These are phyloP conservation scores for Cryptococcus deneoformans DNA, from an alignment of 1,284 basidiomycete genomes.

Conservation along the genomic window DNA sequence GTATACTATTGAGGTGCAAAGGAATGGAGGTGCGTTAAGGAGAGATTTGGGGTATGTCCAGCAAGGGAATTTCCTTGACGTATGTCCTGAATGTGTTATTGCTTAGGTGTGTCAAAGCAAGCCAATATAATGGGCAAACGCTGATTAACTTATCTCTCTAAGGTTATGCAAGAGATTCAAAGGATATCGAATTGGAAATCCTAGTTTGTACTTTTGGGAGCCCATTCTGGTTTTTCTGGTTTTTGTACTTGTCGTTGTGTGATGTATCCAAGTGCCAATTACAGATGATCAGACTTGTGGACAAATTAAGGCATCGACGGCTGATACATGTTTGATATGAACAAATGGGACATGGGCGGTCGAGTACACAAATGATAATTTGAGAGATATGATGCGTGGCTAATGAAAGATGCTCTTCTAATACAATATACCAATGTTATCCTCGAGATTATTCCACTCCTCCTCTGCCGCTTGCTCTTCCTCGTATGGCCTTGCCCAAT, in stretches of 20 bases:
- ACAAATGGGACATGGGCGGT: no score
- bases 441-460: conserved; percentile 19
- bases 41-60: conserved; percentile 19
- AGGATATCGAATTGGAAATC: not conserved
- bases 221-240: no score
- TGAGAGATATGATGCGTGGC: no score
- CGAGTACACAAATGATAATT: no score
- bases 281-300: no score
- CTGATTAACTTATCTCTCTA: not conserved
- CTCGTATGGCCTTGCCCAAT: conserved; percentile 23
- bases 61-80: conserved; percentile 30
- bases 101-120: conserved; percentile 4
- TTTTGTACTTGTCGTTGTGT: no score
- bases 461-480: conserved; percentile 23
- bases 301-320: no score
- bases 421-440: not conserved
- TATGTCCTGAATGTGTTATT: conserved; percentile 33
- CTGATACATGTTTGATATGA: no score
- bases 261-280: no score
- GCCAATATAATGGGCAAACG: not conserved
- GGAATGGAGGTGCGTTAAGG: conserved; percentile 58
- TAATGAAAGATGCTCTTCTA: no score
- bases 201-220: no score
- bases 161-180: conserved; percentile 14
- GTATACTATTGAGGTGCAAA: conserved; percentile 64